Percentiles rank a stretch among this genome's conserved stretches.
Conservation (phyloP, 257 asterid genomes). For the Nicotiana tomentosiformis region DNA sequence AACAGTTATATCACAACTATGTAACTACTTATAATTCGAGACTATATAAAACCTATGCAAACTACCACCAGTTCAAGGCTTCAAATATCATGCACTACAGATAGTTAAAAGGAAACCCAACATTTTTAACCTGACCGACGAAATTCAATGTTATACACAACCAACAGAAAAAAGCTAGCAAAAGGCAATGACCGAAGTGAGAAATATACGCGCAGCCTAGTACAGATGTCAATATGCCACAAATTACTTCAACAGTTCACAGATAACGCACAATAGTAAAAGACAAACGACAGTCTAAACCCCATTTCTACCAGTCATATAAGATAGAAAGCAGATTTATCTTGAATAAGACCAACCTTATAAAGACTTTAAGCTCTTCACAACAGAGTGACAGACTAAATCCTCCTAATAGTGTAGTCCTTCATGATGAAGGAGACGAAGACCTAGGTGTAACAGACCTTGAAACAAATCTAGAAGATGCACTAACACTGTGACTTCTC, state of each 20-base stretch:
- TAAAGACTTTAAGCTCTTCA: background rate
- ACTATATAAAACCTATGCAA: background rate
- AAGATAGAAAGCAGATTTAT: background rate
- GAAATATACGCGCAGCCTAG: background rate
- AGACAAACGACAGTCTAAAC: background rate
- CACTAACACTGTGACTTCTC: conserved; percentile 40
- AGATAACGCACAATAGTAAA: background rate
- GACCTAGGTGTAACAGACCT: conserved; percentile 33
- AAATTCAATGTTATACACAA: background rate
- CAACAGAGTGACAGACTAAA: background rate
- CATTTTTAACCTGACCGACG: background rate
- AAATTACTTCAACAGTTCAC: background rate
- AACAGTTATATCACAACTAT: background rate
- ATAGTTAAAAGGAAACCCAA: background rate
- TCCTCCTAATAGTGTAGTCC: background rate
- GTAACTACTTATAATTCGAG: background rate
- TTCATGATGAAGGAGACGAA: conserved; percentile 16
- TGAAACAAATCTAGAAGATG: conserved; percentile 40
- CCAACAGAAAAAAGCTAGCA: background rate
- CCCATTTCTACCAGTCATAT: background rate
- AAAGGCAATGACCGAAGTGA: background rate
- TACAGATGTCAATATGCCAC: background rate
- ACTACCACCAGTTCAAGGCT: background rate
- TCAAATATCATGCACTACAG: background rate
- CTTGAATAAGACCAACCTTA: background rate